These are phyloP conservation scores for Fraxinus americana DNA, from an alignment of 257 asterid genomes.

Conservation along the genomic window DNA sequence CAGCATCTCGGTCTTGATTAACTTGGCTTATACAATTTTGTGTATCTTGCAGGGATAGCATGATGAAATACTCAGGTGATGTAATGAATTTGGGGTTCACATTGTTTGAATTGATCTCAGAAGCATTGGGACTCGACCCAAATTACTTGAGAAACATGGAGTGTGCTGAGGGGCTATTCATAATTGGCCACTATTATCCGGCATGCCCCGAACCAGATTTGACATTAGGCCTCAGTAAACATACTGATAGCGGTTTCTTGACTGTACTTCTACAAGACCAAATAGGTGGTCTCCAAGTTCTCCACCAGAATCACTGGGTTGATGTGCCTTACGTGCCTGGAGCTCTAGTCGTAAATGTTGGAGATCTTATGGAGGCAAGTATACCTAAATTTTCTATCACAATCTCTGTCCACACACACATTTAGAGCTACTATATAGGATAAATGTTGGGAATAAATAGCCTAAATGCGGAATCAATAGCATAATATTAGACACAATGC, in stretches of 20 bases:
- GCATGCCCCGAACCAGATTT: slow-evolving; percentile 22
- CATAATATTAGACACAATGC: too few species aligned
- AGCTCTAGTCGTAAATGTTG: slow-evolving; percentile 20
- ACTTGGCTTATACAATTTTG: neutral
- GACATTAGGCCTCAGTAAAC: slow-evolving; percentile 18
- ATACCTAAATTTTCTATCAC: neutral
- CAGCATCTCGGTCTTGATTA: too few species aligned
- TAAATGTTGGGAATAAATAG: too few species aligned
- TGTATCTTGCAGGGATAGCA: slow-evolving; percentile 11
- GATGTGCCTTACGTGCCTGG: slow-evolving; percentile 16
- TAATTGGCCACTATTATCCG: slow-evolving; percentile 20
- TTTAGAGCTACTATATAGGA: too few species aligned
- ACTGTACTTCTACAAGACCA: slow-evolving; percentile 24
- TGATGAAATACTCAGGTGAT: slow-evolving; percentile 5
- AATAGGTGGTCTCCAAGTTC: slow-evolving; percentile 24
- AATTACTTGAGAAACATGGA: slow-evolving; percentile 4
- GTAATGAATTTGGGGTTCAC: slow-evolving; percentile 6
- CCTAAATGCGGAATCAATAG: too few species aligned
- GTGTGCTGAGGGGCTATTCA: slow-evolving; percentile 19
- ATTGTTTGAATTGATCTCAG: slow-evolving; percentile 15
- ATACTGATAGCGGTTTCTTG: slow-evolving; percentile 16
- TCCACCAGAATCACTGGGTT: slow-evolving; percentile 20
- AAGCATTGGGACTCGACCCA: slow-evolving; percentile 14
- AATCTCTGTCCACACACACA: neutral
- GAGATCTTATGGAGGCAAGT: slow-evolving; percentile 25